Percentiles rank a stretch among this genome's conserved stretches.
phyloP scores from a whole-genome alignment of 106 monocot species.

The Posidonia australis region DNA sequence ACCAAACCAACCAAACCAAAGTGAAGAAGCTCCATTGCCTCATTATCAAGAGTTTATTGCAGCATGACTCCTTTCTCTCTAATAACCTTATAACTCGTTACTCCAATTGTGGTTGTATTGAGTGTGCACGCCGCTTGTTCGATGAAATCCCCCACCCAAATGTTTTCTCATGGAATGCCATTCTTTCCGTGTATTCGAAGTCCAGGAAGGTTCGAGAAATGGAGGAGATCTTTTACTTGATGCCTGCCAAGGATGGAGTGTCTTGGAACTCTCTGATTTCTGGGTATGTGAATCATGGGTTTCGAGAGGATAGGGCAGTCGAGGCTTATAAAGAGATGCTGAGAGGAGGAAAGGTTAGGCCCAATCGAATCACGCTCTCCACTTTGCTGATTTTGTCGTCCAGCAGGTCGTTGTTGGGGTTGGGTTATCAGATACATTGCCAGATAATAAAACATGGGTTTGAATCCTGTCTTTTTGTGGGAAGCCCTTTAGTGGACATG shows the following conservation, averaged over 20 bases:
- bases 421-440: conserved; percentile 52
- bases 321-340: conserved; percentile 29
- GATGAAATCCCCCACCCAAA: conserved; percentile 62
- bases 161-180: conserved; percentile 54
- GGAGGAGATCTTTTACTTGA: conserved; percentile 27
- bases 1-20: conserved; percentile 7
- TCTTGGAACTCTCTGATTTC: conserved; percentile 68
- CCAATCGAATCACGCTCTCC: conserved; percentile 57
- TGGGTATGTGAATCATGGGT: conserved; percentile 23
- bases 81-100: conserved; percentile 56
- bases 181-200: conserved; percentile 53
- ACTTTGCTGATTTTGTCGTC: conserved; percentile 49
- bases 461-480: conserved; percentile 48
- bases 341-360: conserved; percentile 7
- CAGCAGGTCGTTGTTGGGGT: background rate
- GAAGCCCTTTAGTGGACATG: conserved; percentile 66
- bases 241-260: conserved; percentile 41
- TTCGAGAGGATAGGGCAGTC: conserved; percentile 4
- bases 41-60: conserved; percentile 32
- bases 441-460: conserved; percentile 48
- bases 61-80: conserved; percentile 31
- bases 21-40: conserved; percentile 45
- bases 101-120: conserved; percentile 13
- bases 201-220: conserved; percentile 26
- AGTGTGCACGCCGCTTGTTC: conserved; percentile 46